Conservation (phyloP, 1,284 basidiomycete genomes). For the Malassezia cuniculi region DNA sequence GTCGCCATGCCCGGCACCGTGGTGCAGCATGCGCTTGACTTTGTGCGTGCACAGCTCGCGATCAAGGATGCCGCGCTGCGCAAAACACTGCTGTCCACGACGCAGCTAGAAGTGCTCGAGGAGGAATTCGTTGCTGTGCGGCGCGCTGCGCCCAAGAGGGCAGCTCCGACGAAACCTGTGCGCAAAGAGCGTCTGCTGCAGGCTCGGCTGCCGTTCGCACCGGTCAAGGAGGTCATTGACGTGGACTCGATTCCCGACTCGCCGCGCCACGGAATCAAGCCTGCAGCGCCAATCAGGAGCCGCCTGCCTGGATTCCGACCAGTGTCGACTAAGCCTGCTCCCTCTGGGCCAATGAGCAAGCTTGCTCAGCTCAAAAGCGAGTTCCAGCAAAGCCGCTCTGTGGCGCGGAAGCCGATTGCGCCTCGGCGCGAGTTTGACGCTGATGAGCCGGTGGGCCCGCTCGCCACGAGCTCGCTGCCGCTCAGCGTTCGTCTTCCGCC, state of each 20-base stretch:
- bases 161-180: slow-evolving; percentile 15
- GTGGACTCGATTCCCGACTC: neutral
- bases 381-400: slow-evolving; percentile 17
- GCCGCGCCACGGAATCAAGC: slow-evolving; percentile 11
- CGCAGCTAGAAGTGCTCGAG: slow-evolving; percentile 31
- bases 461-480: slow-evolving; percentile 26
- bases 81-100: slow-evolving; percentile 25
- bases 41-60: slow-evolving; percentile 32
- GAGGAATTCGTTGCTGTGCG: slow-evolving; percentile 12
- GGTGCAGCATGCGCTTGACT: slow-evolving; percentile 26
- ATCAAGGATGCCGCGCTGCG: slow-evolving; percentile 21
- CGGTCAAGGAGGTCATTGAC: neutral
- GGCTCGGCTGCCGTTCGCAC: slow-evolving; percentile 11
- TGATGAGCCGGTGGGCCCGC: slow-evolving; percentile 25
- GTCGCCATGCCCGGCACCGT: slow-evolving; percentile 19
- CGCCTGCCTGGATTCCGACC: slow-evolving; percentile 5
- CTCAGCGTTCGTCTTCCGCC: slow-evolving; percentile 8
- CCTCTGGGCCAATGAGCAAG: slow-evolving; percentile 16
- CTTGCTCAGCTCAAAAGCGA: slow-evolving; percentile 27
- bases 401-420: slow-evolving; percentile 19
- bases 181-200: slow-evolving; percentile 15
- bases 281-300: slow-evolving; percentile 11
- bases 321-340: slow-evolving; percentile 7
- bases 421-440: slow-evolving; percentile 17
- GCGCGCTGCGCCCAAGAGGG: slow-evolving; percentile 19